A percentile compares a stretch with the other conserved stretches of the same genome.
Evolutionary conservation across 805 yeast genomes (phyloP).

Genomic region (Jamesozyma hellenica): DNA sequence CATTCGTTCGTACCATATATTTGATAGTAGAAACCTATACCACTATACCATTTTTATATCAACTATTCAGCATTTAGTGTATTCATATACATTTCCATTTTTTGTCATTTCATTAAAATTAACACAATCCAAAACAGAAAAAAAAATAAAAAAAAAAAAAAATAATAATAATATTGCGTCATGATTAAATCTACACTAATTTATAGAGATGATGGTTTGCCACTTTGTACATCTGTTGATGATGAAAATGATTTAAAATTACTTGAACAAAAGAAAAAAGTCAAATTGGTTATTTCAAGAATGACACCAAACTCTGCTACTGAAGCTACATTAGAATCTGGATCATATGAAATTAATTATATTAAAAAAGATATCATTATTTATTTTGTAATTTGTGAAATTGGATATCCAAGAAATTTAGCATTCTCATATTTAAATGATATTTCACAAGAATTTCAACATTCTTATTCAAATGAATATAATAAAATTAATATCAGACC

Average conservation of each 20-base stretch:
- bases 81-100: too few relatives aligned
- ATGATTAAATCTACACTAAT: slow-evolving; percentile 64
- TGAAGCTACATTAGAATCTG: slow-evolving; percentile 72
- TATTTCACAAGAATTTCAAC: slow-evolving; percentile 69
- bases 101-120: too few relatives aligned
- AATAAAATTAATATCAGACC: slow-evolving; percentile 64
- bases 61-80: too few relatives aligned
- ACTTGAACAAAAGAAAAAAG: slow-evolving; percentile 71
- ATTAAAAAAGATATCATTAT: slow-evolving; percentile 53
- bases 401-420: slow-evolving; percentile 73
- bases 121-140: too few relatives aligned
- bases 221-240: slow-evolving; percentile 85
- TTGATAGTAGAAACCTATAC: too few relatives aligned
- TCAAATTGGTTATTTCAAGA: slow-evolving; percentile 64
- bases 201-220: slow-evolving; percentile 69
- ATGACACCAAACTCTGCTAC: slow-evolving; percentile 72
- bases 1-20: too few relatives aligned
- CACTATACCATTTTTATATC: too few relatives aligned
- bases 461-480: slow-evolving; percentile 64
- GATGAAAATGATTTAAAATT: slow-evolving; percentile 53
- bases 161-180: too few relatives aligned
- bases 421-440: slow-evolving; percentile 84
- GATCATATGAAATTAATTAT: slow-evolving; percentile 59
- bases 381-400: slow-evolving; percentile 69
- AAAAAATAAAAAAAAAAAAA: too few relatives aligned